Base-by-base conservation (phyloP, 352 stramenopile genomes). In the Phytophthora citrophthora region DNA sequence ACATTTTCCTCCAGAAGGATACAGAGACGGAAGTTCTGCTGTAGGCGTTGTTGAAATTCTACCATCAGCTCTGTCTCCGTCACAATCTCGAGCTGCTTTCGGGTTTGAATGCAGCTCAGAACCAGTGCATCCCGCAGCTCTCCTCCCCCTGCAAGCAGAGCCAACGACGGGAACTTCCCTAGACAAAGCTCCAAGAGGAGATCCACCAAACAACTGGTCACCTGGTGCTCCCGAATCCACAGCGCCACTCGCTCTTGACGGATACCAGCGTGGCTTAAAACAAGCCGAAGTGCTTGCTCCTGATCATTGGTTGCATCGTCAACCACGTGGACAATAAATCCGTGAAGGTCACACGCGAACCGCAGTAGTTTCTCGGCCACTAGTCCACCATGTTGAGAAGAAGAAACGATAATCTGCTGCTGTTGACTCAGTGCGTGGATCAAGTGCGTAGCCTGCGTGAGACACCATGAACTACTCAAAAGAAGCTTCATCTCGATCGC, bases 1-100 rank as follows among this genome's bases (percentile, higher is more conserved):
- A n/a, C 32, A 0, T 51, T 24, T 6, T 7, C 46, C 32, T 70
- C 60, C 15, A 70, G 57, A 5, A 86, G 54, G 13, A 90, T 38
- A 12, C 74, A 86, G 0, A 90, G 23, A 3, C 81, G 79, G 7
- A 90, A 39, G 27, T 89, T 83, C 13, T 66, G 48, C 23, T 70
- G 60, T 3, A 88, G 38, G 8, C 67, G 63, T 6, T 56, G 48
- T 10, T 63, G 64, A 16, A 86, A 75, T 23, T 81, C 63, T 2
- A 26, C 31, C 40, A 79, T 38, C 0, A 78, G 56, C 8, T 83
- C 64, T 2, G 44, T 15, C 13, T 84, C 70, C 1, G 72, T 76
- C 23, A 80, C 49, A 15, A 84, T 23, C 20, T 74, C 56, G 5
- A 88, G 64, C 11, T 68, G 29, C 0, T 46, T 51, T 9, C 76